A percentile compares a stretch with the other conserved stretches of the same genome.
Conservation (phyloP, 2,329 filamentous ascomycete species). For the Aspergillus sp. region DNA sequence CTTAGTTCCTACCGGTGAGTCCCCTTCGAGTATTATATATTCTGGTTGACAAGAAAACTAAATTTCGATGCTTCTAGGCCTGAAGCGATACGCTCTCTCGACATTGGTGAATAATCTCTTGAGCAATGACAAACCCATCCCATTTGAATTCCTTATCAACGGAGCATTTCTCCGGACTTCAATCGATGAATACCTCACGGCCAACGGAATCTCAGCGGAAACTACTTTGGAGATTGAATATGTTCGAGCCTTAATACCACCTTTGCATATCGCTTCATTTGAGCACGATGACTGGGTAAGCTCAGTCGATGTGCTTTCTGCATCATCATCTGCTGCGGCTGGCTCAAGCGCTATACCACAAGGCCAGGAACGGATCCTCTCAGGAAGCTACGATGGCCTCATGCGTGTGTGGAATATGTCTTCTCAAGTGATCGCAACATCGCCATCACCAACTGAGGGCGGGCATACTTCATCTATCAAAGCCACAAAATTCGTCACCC, state of each 20-base stretch:
- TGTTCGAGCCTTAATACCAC: slow-evolving; percentile 85
- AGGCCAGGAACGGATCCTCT: slow-evolving; percentile 74
- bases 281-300: slow-evolving; percentile 98
- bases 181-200: slow-evolving; percentile 83
- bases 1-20: slow-evolving; percentile 57
- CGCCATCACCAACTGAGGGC: slow-evolving; percentile 63
- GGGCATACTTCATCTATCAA: slow-evolving; percentile 78
- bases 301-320: slow-evolving; percentile 76
- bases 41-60: slow-evolving; percentile 6
- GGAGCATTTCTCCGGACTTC: slow-evolving; percentile 87
- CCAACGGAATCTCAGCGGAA: slow-evolving; percentile 85
- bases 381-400: slow-evolving; percentile 88
- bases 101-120: slow-evolving; percentile 64
- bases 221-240: slow-evolving; percentile 87
- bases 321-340: slow-evolving; percentile 59
- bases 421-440: slow-evolving; percentile 79
- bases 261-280: slow-evolving; percentile 85
- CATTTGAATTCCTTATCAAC: slow-evolving; percentile 90
- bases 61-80: slow-evolving; percentile 35
- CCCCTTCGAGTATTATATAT: neutral
- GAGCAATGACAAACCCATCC: slow-evolving; percentile 52
- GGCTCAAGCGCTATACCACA: slow-evolving; percentile 48
- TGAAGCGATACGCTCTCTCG: slow-evolving; percentile 61
- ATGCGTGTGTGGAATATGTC: slow-evolving; percentile 87
- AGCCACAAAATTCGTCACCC: slow-evolving; percentile 77